phyloP scores from a whole-genome alignment of 257 asterid species.

The Oldenlandia corymbosa region DNA sequence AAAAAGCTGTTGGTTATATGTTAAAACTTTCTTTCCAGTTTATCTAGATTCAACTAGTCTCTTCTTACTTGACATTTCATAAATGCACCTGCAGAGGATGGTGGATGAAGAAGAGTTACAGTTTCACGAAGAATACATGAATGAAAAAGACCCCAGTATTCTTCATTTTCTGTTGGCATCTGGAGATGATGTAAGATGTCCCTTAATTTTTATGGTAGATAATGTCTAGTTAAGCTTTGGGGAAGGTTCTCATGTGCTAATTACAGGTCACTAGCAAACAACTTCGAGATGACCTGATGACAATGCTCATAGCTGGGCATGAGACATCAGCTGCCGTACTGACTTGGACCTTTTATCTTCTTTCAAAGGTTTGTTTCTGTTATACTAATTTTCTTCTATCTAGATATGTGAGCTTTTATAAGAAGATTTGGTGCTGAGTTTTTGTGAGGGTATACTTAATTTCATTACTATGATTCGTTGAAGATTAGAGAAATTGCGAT shows the following conservation, averaged over 20 bases:
- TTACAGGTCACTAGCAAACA: constrained; percentile 94
- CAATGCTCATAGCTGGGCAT: constrained; percentile 97
- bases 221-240: constrained; percentile 16
- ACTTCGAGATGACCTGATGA: constrained; percentile 98
- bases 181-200: constrained; percentile 77
- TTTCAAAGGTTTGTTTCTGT: constrained; percentile 48
- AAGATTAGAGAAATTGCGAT: background rate
- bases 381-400: background rate
- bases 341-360: constrained; percentile 98
- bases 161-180: constrained; percentile 94
- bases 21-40: background rate
- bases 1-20: background rate
- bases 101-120: constrained; percentile 94
- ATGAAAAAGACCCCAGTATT: constrained; percentile 96
- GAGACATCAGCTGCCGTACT: constrained; percentile 98
- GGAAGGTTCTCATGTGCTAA: constrained; percentile 28
- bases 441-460: background rate
- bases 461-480: background rate
- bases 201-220: constrained; percentile 17
- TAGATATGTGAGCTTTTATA: background rate
- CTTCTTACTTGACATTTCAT: background rate
- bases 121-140: constrained; percentile 97
- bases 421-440: background rate
- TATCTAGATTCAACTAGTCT: background rate
- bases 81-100: constrained; percentile 63